phyloP scores from a whole-genome alignment of 1,139 yeast species.

The Yamadazyma spencermartinsiae region DNA sequence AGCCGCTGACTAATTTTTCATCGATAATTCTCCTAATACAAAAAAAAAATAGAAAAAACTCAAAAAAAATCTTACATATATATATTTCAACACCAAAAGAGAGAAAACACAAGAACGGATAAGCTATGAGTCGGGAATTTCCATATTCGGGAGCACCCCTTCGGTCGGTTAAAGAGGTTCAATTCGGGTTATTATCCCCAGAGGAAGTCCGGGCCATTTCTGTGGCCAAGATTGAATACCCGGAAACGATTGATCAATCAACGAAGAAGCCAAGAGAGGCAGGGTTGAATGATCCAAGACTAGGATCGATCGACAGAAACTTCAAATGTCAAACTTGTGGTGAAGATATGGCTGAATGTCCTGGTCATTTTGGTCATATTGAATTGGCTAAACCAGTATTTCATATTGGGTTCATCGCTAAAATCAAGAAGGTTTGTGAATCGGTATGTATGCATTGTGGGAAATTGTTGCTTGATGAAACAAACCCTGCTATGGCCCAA shows the following conservation, averaged over 20 bases:
- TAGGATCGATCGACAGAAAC: conserved; percentile 96
- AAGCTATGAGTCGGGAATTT: conserved; percentile 55
- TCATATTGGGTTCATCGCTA: conserved; percentile 92
- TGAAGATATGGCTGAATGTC: conserved; percentile 98
- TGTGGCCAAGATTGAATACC: conserved; percentile 95
- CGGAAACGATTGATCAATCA: conserved; percentile 98
- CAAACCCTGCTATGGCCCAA: conserved; percentile 82
- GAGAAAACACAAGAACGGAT: background rate
- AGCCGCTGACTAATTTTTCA: background rate
- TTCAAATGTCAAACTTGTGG: conserved; percentile 99
- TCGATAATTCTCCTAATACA: background rate
- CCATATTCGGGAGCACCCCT: conserved; percentile 98
- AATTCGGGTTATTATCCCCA: conserved; percentile 96
- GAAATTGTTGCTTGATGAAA: conserved; percentile 82
- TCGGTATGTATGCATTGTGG: conserved; percentile 99
- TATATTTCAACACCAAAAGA: background rate
- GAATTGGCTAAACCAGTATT: conserved; percentile 98
- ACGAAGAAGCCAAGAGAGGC: conserved; percentile 95
- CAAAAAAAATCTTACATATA: conserved; percentile 8
- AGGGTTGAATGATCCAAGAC: conserved; percentile 93
- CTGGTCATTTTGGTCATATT: conserved; percentile 99
- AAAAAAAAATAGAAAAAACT: conserved; percentile 8
- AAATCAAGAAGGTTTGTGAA: conserved; percentile 93
- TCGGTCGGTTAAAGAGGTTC: conserved; percentile 95
- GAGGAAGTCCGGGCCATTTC: conserved; percentile 97